Conservation (phyloP, 176 grass and related monocot genomes). For the Otatea glauca region DNA sequence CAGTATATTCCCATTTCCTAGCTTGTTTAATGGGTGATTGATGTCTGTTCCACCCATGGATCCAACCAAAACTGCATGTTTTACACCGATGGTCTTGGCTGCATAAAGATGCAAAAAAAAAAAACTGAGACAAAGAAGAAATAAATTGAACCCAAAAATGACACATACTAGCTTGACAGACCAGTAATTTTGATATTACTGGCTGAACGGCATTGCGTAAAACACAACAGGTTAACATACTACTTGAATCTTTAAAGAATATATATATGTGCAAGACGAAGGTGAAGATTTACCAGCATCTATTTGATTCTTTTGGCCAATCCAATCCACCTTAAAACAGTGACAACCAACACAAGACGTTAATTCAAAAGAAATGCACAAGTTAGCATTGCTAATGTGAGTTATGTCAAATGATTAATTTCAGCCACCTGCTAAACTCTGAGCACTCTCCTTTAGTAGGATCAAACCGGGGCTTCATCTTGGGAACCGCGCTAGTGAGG, state of each 20-base stretch:
- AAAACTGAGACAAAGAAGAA: neutral
- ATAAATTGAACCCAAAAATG: neutral
- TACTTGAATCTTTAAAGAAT: constrained; percentile 9
- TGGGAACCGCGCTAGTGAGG: constrained; percentile 80
- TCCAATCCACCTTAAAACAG: constrained; percentile 81
- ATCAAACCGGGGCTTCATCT: constrained; percentile 91
- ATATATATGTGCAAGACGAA: neutral
- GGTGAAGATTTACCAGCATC: constrained; percentile 63
- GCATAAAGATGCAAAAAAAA: constrained; percentile 6
- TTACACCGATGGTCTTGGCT: constrained; percentile 78
- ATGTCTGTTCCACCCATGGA: constrained; percentile 95
- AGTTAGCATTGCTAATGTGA: neutral
- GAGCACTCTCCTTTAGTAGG: constrained; percentile 79
- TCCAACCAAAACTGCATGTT: constrained; percentile 83
- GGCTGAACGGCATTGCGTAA: neutral
- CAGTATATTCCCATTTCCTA: constrained; percentile 89
- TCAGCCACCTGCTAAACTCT: constrained; percentile 79
- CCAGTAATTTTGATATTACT: neutral
- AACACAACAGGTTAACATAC: neutral
- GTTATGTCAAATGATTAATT: neutral
- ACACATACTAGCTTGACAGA: neutral
- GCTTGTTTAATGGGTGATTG: constrained; percentile 79
- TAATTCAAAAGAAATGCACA: constrained; percentile 2
- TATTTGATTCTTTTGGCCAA: constrained; percentile 97
- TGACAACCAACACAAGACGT: neutral